These are phyloP conservation scores for Aschersonia sp. DNA, from an alignment of 2,329 filamentous ascomycete species.

Conservation along the genomic window DNA sequence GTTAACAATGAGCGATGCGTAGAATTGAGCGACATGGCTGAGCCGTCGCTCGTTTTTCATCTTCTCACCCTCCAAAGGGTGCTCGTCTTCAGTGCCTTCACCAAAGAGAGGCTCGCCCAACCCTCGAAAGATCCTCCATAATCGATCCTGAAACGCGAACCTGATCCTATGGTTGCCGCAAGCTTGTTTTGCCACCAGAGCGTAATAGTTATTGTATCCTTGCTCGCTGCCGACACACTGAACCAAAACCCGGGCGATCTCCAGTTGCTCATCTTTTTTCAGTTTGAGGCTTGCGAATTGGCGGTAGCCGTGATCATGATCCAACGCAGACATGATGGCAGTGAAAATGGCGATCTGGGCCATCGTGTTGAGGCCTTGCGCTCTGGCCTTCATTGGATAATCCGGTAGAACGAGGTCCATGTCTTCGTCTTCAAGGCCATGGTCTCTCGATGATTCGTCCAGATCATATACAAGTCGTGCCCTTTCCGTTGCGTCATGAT, in stretches of 20 bases:
- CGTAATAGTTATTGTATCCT: constrained; percentile 87
- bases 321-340: constrained; percentile 71
- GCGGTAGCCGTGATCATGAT: constrained; percentile 70
- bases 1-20: constrained; percentile 33
- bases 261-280: constrained; percentile 72
- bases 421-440: constrained; percentile 27
- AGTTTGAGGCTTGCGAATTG: constrained; percentile 71
- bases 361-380: constrained; percentile 77
- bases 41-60: constrained; percentile 34
- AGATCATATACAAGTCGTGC: constrained; percentile 8
- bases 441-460: constrained; percentile 7
- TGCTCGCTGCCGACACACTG: constrained; percentile 77
- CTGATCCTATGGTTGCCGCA: constrained; percentile 62
- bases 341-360: constrained; percentile 86
- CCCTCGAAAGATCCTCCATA: constrained; percentile 75
- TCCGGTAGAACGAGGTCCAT: constrained; percentile 45
- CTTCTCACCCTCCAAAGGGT: constrained; percentile 30
- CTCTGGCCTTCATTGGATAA: constrained; percentile 55
- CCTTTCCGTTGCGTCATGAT: constrained; percentile 4
- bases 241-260: constrained; percentile 76
- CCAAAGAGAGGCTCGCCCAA: constrained; percentile 71
- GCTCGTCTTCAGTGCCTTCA: constrained; percentile 44
- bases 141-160: constrained; percentile 74
- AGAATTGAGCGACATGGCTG: constrained; percentile 39
- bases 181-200: constrained; percentile 65